Evolutionary conservation across 2,329 filamentous ascomycete species (phyloP).

Genomic region (Sporothrix dimorphospora): DNA sequence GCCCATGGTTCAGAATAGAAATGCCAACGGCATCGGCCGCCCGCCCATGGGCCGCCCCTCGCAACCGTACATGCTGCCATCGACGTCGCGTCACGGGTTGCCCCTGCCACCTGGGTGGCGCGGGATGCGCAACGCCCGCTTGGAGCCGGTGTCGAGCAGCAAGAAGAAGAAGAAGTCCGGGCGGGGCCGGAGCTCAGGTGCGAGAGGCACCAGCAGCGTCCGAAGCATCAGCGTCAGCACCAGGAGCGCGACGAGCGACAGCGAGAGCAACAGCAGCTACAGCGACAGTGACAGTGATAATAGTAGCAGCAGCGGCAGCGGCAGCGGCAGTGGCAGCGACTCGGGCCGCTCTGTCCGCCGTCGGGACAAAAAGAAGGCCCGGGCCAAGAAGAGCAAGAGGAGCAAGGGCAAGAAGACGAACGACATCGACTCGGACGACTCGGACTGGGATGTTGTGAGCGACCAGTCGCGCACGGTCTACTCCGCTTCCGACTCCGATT

Average conservation of each 20-base stretch:
- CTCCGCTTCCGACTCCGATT: constrained; percentile 16
- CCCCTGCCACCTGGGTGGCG: neutral
- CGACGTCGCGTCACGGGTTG: neutral
- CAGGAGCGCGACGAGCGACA: neutral
- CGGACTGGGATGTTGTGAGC: constrained; percentile 37
- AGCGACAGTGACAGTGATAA: constrained; percentile 9
- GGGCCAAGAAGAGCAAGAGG: neutral
- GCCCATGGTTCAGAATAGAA: neutral
- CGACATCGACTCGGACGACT: neutral
- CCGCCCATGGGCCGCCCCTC: neutral
- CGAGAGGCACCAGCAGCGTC: neutral
- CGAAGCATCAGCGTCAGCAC: neutral
- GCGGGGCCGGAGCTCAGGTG: neutral
- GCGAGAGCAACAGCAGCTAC: neutral
- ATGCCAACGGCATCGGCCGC: neutral
- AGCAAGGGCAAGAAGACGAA: constrained; percentile 2
- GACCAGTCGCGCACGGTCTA: neutral
- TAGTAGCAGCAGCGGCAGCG: neutral
- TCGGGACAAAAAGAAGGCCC: neutral
- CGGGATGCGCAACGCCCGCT: neutral
- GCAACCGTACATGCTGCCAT: constrained; percentile 19
- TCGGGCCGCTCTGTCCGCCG: neutral
- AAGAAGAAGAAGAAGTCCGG: neutral
- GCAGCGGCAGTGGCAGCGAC: neutral
- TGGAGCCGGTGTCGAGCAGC: neutral